Percentiles rank a stretch among this genome's conserved stretches.
These are phyloP conservation scores for Nitzschia sp. DNA, from an alignment of 108 stramenopile species.

Conservation along the genomic window DNA sequence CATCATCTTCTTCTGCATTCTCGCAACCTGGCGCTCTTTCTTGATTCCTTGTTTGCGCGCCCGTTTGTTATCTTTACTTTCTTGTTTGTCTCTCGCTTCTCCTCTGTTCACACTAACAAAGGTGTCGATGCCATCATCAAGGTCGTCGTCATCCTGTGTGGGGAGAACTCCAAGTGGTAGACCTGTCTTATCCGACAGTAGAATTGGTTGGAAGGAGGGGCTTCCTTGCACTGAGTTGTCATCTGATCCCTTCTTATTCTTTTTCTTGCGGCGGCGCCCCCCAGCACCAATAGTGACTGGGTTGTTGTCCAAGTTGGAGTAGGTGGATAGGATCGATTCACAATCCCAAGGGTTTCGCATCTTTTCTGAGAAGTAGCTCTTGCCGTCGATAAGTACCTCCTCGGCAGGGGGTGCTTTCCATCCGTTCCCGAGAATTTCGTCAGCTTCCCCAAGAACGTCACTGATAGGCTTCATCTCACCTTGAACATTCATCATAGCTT, in stretches of 20 bases:
- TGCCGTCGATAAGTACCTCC: constrained; percentile 85
- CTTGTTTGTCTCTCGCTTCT: constrained; percentile 69
- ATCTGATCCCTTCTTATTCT: constrained; percentile 34
- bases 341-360: constrained; percentile 94
- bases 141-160: constrained; percentile 33
- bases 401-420: constrained; percentile 70
- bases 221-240: constrained; percentile 32
- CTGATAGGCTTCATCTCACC: constrained; percentile 44
- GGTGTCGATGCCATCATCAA: constrained; percentile 49
- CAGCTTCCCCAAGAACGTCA: constrained; percentile 73
- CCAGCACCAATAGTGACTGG: constrained; percentile 74
- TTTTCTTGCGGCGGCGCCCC: constrained; percentile 39
- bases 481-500: constrained; percentile 30
- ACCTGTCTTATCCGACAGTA: constrained; percentile 89
- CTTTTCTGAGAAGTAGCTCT: constrained; percentile 73
- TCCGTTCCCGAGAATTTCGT: constrained; percentile 66
- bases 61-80: constrained; percentile 84
- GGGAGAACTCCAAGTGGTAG: constrained; percentile 80
- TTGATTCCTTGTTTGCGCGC: constrained; percentile 81
- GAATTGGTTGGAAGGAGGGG: constrained; percentile 46
- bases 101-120: constrained; percentile 82
- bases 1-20: constrained; percentile 92
- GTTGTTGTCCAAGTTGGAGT: constrained; percentile 96
- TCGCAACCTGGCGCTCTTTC: constrained; percentile 75
- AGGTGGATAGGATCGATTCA: constrained; percentile 93